Percentiles rank a stretch among this genome's conserved stretches.
Conservation (phyloP, 371 early-diverging fungal genomes). For the Mortierella sp. region DNA sequence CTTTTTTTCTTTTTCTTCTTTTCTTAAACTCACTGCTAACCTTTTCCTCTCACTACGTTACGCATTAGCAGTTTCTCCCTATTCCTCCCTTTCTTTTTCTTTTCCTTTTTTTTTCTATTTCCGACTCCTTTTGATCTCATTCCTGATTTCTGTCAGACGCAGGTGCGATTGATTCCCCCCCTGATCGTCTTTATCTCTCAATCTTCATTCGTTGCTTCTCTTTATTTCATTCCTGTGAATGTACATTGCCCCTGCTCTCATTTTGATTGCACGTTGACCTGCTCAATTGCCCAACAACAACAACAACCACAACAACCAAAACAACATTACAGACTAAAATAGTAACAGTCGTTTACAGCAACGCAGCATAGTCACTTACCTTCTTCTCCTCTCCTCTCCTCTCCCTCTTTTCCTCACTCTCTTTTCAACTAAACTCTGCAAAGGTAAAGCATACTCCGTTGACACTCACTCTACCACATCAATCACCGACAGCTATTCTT, state of each 20-base stretch:
- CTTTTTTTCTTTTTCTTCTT: neutral
- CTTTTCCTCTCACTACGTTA: neutral
- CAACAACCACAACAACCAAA: neutral
- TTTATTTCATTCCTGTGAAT: neutral
- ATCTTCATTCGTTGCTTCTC: neutral
- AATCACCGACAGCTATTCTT: too few relatives aligned
- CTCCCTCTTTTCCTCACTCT: too few relatives aligned
- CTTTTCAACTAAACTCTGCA: too few relatives aligned
- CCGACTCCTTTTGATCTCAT: neutral
- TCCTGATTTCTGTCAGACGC: neutral
- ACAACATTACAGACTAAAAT: neutral
- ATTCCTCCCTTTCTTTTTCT: neutral
- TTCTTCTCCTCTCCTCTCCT: too few relatives aligned
- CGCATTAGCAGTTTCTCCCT: neutral
- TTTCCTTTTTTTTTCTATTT: constrained; percentile 5
- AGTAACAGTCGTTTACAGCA: neutral
- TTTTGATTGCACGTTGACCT: neutral
- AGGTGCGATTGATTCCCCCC: neutral
- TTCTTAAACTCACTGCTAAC: neutral
- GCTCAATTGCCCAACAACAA: neutral
- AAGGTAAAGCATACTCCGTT: too few relatives aligned
- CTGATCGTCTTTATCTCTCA: neutral
- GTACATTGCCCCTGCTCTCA: neutral
- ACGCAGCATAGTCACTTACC: too few relatives aligned
- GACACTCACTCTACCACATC: too few relatives aligned